Conservation (phyloP, 225 moss, liverwort and hornwort genomes). For the Marchantia paleacea region DNA sequence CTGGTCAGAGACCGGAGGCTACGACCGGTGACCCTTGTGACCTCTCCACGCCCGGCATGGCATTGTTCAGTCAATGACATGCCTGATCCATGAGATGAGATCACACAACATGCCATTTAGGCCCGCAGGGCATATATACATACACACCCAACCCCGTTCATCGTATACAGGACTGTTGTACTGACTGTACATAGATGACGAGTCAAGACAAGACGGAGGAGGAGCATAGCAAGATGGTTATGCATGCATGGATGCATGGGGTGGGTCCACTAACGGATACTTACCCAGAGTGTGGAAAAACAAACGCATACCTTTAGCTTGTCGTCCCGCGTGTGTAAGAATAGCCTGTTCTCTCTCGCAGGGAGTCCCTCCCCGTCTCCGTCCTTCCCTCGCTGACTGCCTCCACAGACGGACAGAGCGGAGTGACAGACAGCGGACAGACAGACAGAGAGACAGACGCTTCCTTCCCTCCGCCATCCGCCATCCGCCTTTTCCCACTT, state of each 20-base stretch:
- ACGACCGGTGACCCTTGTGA: background rate
- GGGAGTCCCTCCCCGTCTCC: background rate
- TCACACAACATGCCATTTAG: background rate
- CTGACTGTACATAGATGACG: background rate
- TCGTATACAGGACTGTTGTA: background rate
- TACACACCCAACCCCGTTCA: too few relatives aligned
- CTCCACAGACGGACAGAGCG: background rate
- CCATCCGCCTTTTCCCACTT: background rate
- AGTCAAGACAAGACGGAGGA: background rate
- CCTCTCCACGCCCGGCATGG: background rate
- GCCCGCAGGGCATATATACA: background rate
- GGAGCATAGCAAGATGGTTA: background rate
- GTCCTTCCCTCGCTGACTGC: background rate
- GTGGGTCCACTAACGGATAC: slow-evolving; percentile 12
- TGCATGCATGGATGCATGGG: background rate
- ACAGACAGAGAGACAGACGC: background rate
- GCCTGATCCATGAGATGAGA: background rate
- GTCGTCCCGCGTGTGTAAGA: background rate
- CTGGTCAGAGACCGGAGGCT: background rate
- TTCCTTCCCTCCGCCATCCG: background rate
- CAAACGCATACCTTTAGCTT: background rate
- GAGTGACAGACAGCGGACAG: too few relatives aligned
- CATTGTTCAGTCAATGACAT: slow-evolving; percentile 6
- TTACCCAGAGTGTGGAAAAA: background rate
- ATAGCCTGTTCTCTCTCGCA: background rate